A percentile compares a stretch with the other conserved stretches of the same genome.
These are phyloP conservation scores for Quillaja saponaria DNA, from an alignment of 306 rosid species.

Conservation along the genomic window DNA sequence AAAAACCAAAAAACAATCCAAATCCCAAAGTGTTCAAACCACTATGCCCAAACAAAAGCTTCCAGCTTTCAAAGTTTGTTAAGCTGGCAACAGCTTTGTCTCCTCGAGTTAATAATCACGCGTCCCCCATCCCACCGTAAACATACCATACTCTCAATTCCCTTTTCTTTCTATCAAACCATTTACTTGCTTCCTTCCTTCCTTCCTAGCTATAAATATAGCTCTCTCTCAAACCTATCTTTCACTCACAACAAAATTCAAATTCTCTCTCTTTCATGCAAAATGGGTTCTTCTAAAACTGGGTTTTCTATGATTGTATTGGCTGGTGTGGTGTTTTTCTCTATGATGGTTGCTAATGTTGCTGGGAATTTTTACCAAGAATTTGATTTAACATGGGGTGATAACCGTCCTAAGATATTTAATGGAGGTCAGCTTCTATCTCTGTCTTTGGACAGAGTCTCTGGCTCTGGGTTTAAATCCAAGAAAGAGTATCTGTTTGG, in stretches of 20 bases:
- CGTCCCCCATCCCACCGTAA: conserved; percentile 39
- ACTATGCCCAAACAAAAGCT: conserved; percentile 49
- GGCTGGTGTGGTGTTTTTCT: conserved; percentile 33
- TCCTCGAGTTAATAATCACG: conserved; percentile 51
- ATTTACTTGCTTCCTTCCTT: not conserved
- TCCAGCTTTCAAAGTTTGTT: conserved; percentile 57
- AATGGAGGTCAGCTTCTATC: conserved; percentile 66
- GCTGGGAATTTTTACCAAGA: conserved; percentile 61
- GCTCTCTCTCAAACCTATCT: conserved; percentile 31
- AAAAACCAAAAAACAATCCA: conserved; percentile 19
- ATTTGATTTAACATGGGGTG: conserved; percentile 83
- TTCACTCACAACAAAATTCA: conserved; percentile 32
- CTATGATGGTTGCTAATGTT: conserved; percentile 33
- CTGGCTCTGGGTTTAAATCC: conserved; percentile 90
- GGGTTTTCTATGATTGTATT: conserved; percentile 22
- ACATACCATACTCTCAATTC: not conserved
- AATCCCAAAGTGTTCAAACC: conserved; percentile 9
- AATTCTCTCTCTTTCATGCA: conserved; percentile 2
- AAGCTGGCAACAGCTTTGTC: conserved; percentile 70
- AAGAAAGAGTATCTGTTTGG: conserved; percentile 65
- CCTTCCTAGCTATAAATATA: conserved; percentile 30
- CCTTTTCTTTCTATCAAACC: conserved; percentile 4
- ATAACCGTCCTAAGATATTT: conserved; percentile 63
- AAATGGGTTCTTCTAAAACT: conserved; percentile 40
- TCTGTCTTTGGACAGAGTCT: conserved; percentile 61